Evolutionary conservation across 1,284 basidiomycete species (phyloP), one percentile per base, ranked within the genome.

Genomic region (Sanghuangporus sanghuang): DNA sequence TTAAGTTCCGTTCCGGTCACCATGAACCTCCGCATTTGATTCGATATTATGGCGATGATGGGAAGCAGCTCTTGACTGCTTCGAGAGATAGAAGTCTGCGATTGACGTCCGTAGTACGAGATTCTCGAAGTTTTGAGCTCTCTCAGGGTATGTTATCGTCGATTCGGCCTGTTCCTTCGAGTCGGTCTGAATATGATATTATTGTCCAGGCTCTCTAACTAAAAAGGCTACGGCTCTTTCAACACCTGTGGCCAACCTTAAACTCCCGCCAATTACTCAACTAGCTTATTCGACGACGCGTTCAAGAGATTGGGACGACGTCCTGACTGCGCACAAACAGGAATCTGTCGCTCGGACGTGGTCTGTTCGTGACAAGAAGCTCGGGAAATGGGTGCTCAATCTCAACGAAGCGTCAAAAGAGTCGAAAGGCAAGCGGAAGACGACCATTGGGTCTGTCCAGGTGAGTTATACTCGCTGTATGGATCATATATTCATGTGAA

Each of bases 231-330:
- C 87, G 0, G 84, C 85, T 1, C 80, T 96, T 2, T 92, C 92
- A 7, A 87, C 94, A 36, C 88, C 93, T 0, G 77, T 94, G 1
- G 81, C 89, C 3, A 89, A 87, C 0, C 81, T 97, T 60, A 96
- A 96, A 73, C 86, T 92, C 68, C 87, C 93, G 11, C 81, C 92
- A 0, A 82, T 96, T 48, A 87, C 85, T 5, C 81, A 89, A 7
- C 76, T 98, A 9, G 86, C 93, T 0, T 90, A 88, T 75, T 95
- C 93, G 4, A 82, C 86, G 2, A 84, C 89, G 3, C 84, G 95
- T 23, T 83, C 93, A 18, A 96, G 95, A 73, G 96, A 99, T 69
- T 99, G 97, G 97, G 96, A 98, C 71, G 95, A 99, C 70, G 90
- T 99, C 49, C 75, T 99, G 5, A 96, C 96, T 8, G 87, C 87